These are phyloP conservation scores for Raphanus sativus DNA, from an alignment of 345 rosid genomes.

Conservation along the genomic window DNA sequence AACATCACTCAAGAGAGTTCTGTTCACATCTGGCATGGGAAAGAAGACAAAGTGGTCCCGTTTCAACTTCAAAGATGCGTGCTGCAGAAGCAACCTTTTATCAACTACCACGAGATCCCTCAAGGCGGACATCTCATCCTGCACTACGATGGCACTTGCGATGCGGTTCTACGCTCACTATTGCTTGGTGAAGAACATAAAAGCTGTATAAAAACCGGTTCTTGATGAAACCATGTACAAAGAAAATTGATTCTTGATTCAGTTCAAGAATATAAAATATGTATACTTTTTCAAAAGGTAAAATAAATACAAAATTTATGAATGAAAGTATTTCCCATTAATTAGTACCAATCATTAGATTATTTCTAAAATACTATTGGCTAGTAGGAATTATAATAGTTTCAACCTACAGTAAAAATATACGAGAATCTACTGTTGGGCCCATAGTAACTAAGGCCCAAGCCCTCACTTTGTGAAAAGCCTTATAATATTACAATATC, in stretches of 20 bases:
- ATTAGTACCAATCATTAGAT: too few species aligned
- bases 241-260: not conserved
- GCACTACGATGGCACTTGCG: conserved; percentile 69
- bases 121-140: conserved; percentile 84
- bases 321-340: too few species aligned
- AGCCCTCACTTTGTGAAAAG: not conserved
- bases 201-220: not conserved
- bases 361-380: too few species aligned
- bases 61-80: conserved; percentile 70
- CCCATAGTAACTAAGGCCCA: not conserved
- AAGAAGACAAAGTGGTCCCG: conserved; percentile 82
- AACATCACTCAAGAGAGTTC: conserved; percentile 33
- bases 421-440: not conserved
- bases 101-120: conserved; percentile 75
- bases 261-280: too few species aligned
- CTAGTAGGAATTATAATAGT: too few species aligned
- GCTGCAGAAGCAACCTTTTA: conserved; percentile 62
- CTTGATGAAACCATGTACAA: not conserved
- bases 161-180: conserved; percentile 55
- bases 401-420: too few species aligned
- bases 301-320: too few species aligned
- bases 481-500: not conserved
- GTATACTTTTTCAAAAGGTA: too few species aligned
- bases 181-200: conserved; percentile 53
- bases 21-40: conserved; percentile 87